phyloP scores from a whole-genome alignment of 352 stramenopile species.

The Pythium rishiriense region DNA sequence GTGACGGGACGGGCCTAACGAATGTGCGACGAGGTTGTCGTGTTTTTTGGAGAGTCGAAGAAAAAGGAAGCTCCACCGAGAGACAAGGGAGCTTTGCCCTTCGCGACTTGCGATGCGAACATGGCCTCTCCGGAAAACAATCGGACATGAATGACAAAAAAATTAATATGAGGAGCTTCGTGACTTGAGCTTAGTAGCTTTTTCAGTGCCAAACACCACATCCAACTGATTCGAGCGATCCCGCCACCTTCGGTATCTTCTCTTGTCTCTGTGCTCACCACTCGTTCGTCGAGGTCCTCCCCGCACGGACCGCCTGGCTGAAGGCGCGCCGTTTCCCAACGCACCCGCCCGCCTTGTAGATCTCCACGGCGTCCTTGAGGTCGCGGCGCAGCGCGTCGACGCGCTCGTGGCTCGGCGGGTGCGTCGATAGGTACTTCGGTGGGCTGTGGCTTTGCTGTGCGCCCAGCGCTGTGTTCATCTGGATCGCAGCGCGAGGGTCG shows the following conservation, averaged over 20 bases:
- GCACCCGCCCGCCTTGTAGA: conserved; percentile 50
- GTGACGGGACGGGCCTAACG: neutral
- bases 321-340: conserved; percentile 37
- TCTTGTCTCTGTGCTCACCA: neutral
- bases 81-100: too few species aligned
- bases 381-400: conserved; percentile 50
- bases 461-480: conserved; percentile 24
- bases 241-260: too few species aligned
- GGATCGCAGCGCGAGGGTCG: conserved; percentile 30
- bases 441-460: conserved; percentile 19
- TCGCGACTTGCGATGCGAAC: too few species aligned
- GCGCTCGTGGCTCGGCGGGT: conserved; percentile 64
- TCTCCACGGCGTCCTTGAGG: conserved; percentile 39
- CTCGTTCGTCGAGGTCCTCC: neutral
- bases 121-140: too few species aligned
- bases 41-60: too few species aligned
- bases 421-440: conserved; percentile 77
- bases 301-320: conserved; percentile 5
- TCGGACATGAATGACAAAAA: too few species aligned
- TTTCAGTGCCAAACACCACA: too few species aligned
- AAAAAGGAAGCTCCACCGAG: too few species aligned
- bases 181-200: too few species aligned
- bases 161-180: too few species aligned
- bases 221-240: too few species aligned
- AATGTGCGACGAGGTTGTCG: too few species aligned